Evolutionary conservation across 768 basidiomycete species (phyloP).

Genomic region (Rickenella mellea): DNA sequence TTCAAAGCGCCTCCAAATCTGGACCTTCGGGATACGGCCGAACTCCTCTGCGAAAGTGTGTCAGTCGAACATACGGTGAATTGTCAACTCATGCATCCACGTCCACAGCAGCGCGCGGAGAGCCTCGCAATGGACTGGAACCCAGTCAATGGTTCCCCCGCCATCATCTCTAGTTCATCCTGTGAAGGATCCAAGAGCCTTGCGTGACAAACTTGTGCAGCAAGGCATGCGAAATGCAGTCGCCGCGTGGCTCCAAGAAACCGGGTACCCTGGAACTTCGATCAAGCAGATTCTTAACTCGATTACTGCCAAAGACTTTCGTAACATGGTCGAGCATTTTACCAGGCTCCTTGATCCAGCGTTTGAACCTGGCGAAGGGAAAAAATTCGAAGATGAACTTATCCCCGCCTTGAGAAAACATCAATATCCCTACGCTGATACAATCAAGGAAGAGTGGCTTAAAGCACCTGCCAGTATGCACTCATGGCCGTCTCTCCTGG

Average conservation of each 20-base stretch:
- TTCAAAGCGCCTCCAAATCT: slow-evolving; percentile 61
- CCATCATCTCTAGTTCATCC: slow-evolving; percentile 36
- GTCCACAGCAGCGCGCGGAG: slow-evolving; percentile 54
- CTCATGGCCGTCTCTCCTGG: slow-evolving; percentile 86
- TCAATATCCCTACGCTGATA: slow-evolving; percentile 72
- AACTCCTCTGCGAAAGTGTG: slow-evolving; percentile 69
- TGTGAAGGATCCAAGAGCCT: slow-evolving; percentile 65
- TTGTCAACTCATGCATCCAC: background rate
- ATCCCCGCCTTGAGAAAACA: slow-evolving; percentile 63
- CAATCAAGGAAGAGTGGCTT: slow-evolving; percentile 79
- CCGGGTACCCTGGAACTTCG: slow-evolving; percentile 51
- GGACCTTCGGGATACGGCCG: slow-evolving; percentile 37
- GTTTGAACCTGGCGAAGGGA: slow-evolving; percentile 45
- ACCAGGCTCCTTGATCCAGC: slow-evolving; percentile 61
- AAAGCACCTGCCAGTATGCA: slow-evolving; percentile 83
- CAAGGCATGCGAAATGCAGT: slow-evolving; percentile 72
- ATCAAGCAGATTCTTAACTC: slow-evolving; percentile 58
- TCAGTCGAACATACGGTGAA: slow-evolving; percentile 9
- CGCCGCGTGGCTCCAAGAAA: slow-evolving; percentile 51
- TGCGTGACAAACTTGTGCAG: slow-evolving; percentile 71
- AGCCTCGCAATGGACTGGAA: slow-evolving; percentile 65
- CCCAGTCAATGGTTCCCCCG: slow-evolving; percentile 36
- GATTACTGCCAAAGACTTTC: slow-evolving; percentile 82
- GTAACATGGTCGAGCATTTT: slow-evolving; percentile 75
- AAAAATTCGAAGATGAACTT: slow-evolving; percentile 76